A percentile compares a stretch with the other conserved stretches of the same genome.
These are phyloP conservation scores for Saposhnikovia divaricata DNA, from an alignment of 129 eudicot genomes.

Conservation along the genomic window DNA sequence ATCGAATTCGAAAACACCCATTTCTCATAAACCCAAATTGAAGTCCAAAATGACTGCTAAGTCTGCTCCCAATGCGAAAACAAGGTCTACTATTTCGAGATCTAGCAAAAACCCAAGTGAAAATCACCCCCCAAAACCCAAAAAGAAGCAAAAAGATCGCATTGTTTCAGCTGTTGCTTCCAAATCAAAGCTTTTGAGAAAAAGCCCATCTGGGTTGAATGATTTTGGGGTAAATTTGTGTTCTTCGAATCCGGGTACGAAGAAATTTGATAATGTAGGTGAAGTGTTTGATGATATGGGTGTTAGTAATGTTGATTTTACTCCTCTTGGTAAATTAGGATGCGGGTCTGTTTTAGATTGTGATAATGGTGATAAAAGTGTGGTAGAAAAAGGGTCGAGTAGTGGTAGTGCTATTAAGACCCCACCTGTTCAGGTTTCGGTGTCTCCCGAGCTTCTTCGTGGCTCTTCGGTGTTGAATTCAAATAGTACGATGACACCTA, in stretches of 20 bases:
- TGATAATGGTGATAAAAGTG: conserved; percentile 19
- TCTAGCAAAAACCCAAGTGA: conserved; percentile 11
- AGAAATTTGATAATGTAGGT: conserved; percentile 19
- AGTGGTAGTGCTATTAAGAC: conserved; percentile 24
- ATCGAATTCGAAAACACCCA: conserved; percentile 14
- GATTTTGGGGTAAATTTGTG: conserved; percentile 7
- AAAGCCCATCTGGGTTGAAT: conserved; percentile 23
- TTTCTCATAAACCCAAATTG: conserved; percentile 9
- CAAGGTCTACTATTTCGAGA: conserved; percentile 9
- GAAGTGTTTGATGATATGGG: conserved; percentile 17
- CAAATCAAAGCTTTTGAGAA: conserved; percentile 14
- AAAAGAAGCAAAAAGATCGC: conserved; percentile 16
- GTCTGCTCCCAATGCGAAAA: conserved; percentile 17
- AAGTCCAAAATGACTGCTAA: conserved; percentile 19
- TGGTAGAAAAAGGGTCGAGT: conserved; percentile 24
- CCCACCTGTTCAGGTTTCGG: conserved; percentile 73
- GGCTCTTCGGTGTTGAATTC: conserved; percentile 35
- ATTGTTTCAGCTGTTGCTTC: conserved; percentile 6
- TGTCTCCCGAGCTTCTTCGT: conserved; percentile 83
- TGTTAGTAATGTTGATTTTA: conserved; percentile 31
- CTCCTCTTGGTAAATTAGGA: conserved; percentile 45
- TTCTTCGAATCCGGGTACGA: conserved; percentile 1
- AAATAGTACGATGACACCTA: conserved; percentile 37
- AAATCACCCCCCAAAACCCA: conserved; percentile 19
- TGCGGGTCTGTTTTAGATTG: conserved; percentile 26